Percentiles rank a stretch among this genome's conserved stretches.
Conservation (phyloP, 1,284 basidiomycete genomes). For the Gomphus bonarii region DNA sequence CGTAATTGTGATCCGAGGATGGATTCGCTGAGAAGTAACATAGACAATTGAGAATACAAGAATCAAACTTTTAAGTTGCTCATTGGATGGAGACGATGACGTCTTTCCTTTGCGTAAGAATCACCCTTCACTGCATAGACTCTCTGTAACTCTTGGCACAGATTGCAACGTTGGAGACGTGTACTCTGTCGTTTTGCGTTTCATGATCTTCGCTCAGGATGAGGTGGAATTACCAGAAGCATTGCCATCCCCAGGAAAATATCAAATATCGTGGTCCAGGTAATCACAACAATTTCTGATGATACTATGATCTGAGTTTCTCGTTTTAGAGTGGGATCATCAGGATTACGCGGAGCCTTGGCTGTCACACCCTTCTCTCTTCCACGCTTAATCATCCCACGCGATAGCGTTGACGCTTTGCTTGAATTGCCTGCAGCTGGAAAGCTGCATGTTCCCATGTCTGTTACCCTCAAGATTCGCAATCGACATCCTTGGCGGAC, state of each 20-base stretch:
- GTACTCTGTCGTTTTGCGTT: slow-evolving; percentile 43
- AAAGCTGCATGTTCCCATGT: slow-evolving; percentile 48
- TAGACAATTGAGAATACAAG: slow-evolving; percentile 13
- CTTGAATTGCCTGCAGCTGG: slow-evolving; percentile 50
- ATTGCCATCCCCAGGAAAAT: slow-evolving; percentile 43
- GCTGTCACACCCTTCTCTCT: slow-evolving; percentile 42
- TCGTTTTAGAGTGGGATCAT: slow-evolving; percentile 28
- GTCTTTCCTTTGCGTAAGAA: slow-evolving; percentile 25
- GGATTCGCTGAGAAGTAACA: background rate
- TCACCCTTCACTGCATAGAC: background rate
- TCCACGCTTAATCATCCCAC: slow-evolving; percentile 48
- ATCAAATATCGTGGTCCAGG: slow-evolving; percentile 62
- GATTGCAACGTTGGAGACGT: slow-evolving; percentile 42
- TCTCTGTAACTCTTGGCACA: slow-evolving; percentile 12
- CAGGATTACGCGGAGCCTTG: slow-evolving; percentile 32
- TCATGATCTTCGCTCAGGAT: slow-evolving; percentile 39
- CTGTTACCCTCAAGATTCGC: slow-evolving; percentile 47
- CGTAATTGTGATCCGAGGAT: background rate
- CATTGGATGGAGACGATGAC: slow-evolving; percentile 23
- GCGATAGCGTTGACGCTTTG: slow-evolving; percentile 51
- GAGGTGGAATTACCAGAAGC: slow-evolving; percentile 20
- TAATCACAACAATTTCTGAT: slow-evolving; percentile 18
- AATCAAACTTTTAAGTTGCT: slow-evolving; percentile 31
- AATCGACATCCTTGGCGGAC: slow-evolving; percentile 53
- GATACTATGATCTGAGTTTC: background rate